Conservation (phyloP, 2,329 filamentous ascomycete species). For the Colletotrichum higginsianum region DNA sequence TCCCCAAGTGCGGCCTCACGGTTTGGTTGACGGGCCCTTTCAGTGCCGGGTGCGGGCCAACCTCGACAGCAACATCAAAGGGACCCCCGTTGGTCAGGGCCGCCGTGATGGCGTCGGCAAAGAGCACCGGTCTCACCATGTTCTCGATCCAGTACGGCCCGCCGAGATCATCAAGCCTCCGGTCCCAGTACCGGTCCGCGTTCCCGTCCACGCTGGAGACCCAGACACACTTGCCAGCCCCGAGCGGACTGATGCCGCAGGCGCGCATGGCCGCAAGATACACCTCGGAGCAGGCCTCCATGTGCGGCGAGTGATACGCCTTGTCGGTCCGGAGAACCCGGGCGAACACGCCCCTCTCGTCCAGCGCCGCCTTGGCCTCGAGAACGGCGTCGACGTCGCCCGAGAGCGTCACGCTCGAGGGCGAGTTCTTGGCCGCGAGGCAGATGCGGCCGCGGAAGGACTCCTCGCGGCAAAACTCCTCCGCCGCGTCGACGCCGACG, state of each 20-base stretch:
- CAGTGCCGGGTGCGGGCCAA: slow-evolving; percentile 24
- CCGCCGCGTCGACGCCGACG: slow-evolving; percentile 57
- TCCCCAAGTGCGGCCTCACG: slow-evolving; percentile 14
- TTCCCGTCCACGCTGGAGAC: slow-evolving; percentile 6
- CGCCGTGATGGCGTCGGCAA: slow-evolving; percentile 20
- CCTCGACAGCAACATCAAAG: slow-evolving; percentile 21
- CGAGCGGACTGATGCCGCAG: neutral
- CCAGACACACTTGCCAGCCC: neutral
- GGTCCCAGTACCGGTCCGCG: neutral
- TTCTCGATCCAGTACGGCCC: slow-evolving; percentile 28
- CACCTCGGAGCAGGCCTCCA: slow-evolving; percentile 43
- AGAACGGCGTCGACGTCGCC: slow-evolving; percentile 43
- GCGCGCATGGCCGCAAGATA: slow-evolving; percentile 42
- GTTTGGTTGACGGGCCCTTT: slow-evolving; percentile 22
- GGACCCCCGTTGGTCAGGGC: slow-evolving; percentile 41
- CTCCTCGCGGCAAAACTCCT: slow-evolving; percentile 44
- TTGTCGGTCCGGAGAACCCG: slow-evolving; percentile 41
- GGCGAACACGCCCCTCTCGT: slow-evolving; percentile 30
- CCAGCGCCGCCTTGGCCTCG: slow-evolving; percentile 47
- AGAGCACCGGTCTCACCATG: slow-evolving; percentile 20
- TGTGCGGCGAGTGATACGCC: slow-evolving; percentile 44
- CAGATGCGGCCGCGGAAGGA: slow-evolving; percentile 33
- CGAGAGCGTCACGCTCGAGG: slow-evolving; percentile 65
- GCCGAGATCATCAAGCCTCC: neutral
- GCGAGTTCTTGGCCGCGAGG: slow-evolving; percentile 66